A percentile compares a stretch with the other conserved stretches of the same genome.
Evolutionary conservation across 352 stramenopile species (phyloP).

Genomic region (Phytophthora sp.): DNA sequence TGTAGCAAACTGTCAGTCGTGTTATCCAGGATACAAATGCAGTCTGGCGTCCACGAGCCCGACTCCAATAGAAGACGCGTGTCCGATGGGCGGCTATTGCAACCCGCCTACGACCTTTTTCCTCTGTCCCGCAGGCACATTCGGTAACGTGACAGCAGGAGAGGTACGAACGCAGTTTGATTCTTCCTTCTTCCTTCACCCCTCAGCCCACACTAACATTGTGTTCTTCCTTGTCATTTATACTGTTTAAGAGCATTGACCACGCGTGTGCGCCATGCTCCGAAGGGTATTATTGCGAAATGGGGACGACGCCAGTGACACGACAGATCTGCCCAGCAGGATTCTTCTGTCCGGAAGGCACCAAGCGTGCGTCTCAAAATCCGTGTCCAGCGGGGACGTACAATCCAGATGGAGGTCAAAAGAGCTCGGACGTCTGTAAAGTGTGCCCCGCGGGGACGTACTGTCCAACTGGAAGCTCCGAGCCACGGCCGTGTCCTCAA

Average conservation of each 20-base stretch:
- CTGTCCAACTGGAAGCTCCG: conserved; percentile 55
- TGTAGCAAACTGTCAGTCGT: conserved; percentile 68
- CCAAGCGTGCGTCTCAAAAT: conserved; percentile 66
- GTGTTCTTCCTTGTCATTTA: not conserved
- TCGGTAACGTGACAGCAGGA: conserved; percentile 82
- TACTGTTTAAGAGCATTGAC: conserved; percentile 63
- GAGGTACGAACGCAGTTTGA: conserved; percentile 45
- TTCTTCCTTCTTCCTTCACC: not conserved
- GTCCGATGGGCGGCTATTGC: conserved; percentile 89
- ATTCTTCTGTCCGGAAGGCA: conserved; percentile 76
- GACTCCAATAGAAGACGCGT: conserved; percentile 86
- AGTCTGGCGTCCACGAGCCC: conserved; percentile 76
- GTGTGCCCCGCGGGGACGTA: conserved; percentile 70
- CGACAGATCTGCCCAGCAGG: conserved; percentile 66
- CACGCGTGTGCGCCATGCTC: conserved; percentile 80
- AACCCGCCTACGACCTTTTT: conserved; percentile 87
- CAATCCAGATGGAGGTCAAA: conserved; percentile 62
- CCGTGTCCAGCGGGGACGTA: conserved; percentile 90
- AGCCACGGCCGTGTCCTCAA: conserved; percentile 62
- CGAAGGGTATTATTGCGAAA: conserved; percentile 81
- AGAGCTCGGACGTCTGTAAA: conserved; percentile 55
- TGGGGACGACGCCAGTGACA: conserved; percentile 71
- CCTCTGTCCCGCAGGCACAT: conserved; percentile 87
- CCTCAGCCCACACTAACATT: conserved; percentile 8
- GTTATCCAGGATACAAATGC: conserved; percentile 81